These are phyloP conservation scores for Zymoseptoria pseudotritici DNA, from an alignment of 2,329 filamentous ascomycete species.

Conservation along the genomic window DNA sequence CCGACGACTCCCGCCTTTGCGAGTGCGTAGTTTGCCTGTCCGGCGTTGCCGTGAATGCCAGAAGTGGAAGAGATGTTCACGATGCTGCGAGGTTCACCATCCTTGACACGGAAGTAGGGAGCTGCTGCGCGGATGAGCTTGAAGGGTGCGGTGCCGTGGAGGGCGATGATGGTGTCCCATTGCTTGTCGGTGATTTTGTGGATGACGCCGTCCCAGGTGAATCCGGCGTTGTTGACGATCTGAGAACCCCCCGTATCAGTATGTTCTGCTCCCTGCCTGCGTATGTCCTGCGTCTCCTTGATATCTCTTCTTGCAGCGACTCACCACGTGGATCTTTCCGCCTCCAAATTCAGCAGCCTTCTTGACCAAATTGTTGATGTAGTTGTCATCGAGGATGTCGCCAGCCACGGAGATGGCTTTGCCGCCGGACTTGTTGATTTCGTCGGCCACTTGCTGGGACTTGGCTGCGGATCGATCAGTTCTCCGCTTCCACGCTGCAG, in stretches of 20 bases:
- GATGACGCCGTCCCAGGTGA: conserved; percentile 88
- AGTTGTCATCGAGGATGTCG: conserved; percentile 65
- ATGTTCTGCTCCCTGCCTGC: too few relatives aligned
- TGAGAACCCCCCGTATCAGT: background rate
- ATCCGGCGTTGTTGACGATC: conserved; percentile 85
- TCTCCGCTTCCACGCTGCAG: background rate
- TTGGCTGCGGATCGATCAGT: conserved; percentile 48
- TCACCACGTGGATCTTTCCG: conserved; percentile 72
- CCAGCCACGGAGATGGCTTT: conserved; percentile 67
- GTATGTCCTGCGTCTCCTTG: too few relatives aligned
- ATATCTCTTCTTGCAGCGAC: background rate
- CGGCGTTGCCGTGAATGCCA: conserved; percentile 78
- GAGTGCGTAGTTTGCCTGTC: conserved; percentile 82
- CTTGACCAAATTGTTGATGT: conserved; percentile 65
- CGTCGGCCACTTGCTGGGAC: conserved; percentile 57
- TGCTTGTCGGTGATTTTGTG: conserved; percentile 90
- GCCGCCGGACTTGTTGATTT: conserved; percentile 61
- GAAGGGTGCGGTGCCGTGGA: conserved; percentile 83
- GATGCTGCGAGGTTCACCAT: conserved; percentile 69
- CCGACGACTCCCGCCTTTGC: conserved; percentile 80
- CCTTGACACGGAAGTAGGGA: conserved; percentile 80
- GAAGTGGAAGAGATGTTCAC: conserved; percentile 79
- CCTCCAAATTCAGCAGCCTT: conserved; percentile 71
- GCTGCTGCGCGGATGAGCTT: conserved; percentile 71
- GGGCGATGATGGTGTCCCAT: conserved; percentile 78